These are phyloP conservation scores for Tulasnella sp. DNA, from an alignment of 768 basidiomycete genomes.

Conservation along the genomic window DNA sequence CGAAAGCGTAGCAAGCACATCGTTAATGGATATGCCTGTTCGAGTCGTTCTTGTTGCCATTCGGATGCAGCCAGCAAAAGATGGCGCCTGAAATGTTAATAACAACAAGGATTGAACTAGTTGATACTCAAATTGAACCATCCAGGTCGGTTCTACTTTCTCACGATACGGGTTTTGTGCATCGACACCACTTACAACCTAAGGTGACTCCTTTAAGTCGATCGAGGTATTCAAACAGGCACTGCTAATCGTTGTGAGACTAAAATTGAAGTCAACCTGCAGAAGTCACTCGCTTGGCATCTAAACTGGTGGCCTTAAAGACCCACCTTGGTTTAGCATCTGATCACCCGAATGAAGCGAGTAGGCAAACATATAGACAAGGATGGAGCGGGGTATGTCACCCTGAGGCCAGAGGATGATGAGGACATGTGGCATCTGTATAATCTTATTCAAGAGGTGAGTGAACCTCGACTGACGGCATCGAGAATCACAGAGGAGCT, in stretches of 20 bases:
- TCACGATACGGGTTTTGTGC: too few relatives aligned
- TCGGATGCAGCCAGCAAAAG: too few relatives aligned
- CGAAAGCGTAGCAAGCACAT: not conserved
- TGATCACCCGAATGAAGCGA: conserved; percentile 59
- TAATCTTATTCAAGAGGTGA: conserved; percentile 74
- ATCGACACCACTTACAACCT: too few relatives aligned
- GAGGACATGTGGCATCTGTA: conserved; percentile 99
- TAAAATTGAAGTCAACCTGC: not conserved
- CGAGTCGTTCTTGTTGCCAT: too few relatives aligned
- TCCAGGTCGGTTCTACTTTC: too few relatives aligned
- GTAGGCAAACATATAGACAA: conserved; percentile 74
- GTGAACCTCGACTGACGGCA: conserved; percentile 16
- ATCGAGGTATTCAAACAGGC: too few relatives aligned
- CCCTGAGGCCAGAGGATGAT: conserved; percentile 90
- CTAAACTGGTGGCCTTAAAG: not conserved
- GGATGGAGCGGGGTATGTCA: conserved; percentile 75
- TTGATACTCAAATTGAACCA: too few relatives aligned
- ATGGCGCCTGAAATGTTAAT: too few relatives aligned
- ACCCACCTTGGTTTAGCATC: not conserved
- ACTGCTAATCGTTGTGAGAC: not conserved
- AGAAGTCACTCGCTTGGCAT: not conserved
- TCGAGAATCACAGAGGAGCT: not conserved
- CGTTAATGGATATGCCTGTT: too few relatives aligned
- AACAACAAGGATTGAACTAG: too few relatives aligned
- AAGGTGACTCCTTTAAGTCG: too few relatives aligned